Evolutionary conservation across 495 filamentous ascomycete species (phyloP), one percentile per base, ranked within the genome.

Genomic region (Penicillium chermesinum): DNA sequence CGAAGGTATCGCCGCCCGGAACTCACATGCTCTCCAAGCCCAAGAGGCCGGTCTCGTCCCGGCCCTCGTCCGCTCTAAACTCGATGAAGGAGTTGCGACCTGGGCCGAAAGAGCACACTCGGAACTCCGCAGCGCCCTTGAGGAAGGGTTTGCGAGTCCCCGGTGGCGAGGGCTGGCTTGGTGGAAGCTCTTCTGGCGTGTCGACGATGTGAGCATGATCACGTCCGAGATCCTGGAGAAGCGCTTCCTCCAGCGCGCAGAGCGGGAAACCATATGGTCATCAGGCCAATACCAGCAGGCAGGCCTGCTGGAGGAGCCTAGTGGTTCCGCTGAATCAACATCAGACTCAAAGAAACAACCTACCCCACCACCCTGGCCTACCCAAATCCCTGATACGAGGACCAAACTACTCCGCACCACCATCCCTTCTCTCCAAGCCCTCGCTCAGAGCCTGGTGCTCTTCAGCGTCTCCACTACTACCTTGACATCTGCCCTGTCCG

Each of bases 111-210:
- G 69, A 16, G 87, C 84, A 1, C 93, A 98, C 59, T 78, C 80
- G 1, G 91, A 98, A 58, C 78, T 97, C 4, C 85, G 87, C 40
- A 74, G 83, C 50, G 77, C 85, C 25, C 81, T 97, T 1, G 84
- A 89, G 46, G 62, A 72, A 25, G 89, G 86, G 3, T 91, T 95
- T 55, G 63, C 76, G 10, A 80, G 80, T 32, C 72, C 69, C 33
- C 65, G 76, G 19, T 97, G 91, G 91, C 73, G 75, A 2, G 83
- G 80, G 14, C 71, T 95, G 1, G 76, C 78, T 8, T 98, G 91
- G 93, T 97, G 88, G 87, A 95, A 94, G 61, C 80, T 98, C 10
- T 84, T 95, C 58, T 96, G 89, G 89, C 83, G 86, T 10, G 88
- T 88, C 38, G 93, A 97, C 63, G 91, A 97, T 54, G 89, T 98